A percentile compares a stretch with the other conserved stretches of the same genome.
These are phyloP conservation scores for Mycotypha africana DNA, from an alignment of 371 early-diverging fungal genomes.

Conservation along the genomic window DNA sequence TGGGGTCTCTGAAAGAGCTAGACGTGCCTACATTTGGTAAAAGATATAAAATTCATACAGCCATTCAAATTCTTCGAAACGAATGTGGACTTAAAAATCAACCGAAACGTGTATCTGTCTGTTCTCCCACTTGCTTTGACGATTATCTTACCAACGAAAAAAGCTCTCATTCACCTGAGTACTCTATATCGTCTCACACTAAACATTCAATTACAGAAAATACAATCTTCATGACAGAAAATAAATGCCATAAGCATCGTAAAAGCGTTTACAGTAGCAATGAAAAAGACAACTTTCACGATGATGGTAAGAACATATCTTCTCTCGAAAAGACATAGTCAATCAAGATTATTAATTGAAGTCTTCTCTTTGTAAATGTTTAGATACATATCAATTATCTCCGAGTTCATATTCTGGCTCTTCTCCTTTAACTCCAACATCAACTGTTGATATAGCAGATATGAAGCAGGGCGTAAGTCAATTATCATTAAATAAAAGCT, in stretches of 20 bases:
- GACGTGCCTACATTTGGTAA: conserved; percentile 65
- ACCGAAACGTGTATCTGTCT: conserved; percentile 5
- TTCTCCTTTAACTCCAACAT: too few species aligned
- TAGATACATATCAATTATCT: too few species aligned
- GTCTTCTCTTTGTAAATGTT: too few species aligned
- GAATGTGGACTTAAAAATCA: conserved; percentile 10
- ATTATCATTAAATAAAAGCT: too few species aligned
- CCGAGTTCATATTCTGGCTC: too few species aligned
- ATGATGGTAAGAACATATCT: too few species aligned
- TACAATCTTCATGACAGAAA: neutral
- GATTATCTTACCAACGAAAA: conserved; percentile 2
- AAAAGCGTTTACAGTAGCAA: neutral
- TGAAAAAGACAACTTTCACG: neutral
- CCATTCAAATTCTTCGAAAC: conserved; percentile 46
- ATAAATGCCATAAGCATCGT: neutral
- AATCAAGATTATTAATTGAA: too few species aligned
- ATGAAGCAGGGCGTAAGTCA: too few species aligned
- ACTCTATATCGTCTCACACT: neutral
- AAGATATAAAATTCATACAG: conserved; percentile 61
- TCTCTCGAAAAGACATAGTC: too few species aligned
- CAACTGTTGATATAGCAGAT: too few species aligned
- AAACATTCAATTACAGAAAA: conserved; percentile 1
- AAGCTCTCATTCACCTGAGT: conserved; percentile 1
- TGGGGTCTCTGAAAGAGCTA: conserved; percentile 63
- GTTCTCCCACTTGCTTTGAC: conserved; percentile 4